Evolutionary conservation across 495 filamentous ascomycete species (phyloP), one percentile per base, ranked within the genome.

Genomic region (Glarea lozoyensis): DNA sequence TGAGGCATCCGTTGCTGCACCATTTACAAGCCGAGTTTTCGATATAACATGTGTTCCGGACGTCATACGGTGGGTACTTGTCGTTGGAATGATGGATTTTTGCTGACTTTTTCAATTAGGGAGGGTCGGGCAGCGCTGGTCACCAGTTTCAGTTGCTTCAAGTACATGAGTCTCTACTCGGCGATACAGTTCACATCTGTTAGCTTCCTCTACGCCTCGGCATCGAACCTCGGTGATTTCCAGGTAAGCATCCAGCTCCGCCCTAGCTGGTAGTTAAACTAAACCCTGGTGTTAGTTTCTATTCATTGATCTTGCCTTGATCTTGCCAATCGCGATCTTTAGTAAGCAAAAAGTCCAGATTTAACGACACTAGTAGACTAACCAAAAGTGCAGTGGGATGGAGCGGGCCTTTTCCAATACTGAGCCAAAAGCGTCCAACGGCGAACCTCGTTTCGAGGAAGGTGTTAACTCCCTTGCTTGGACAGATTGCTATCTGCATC

Each of bases 181-280:
- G 92, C 92, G 4, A 99, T 99, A 40, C 93, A 99, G 62, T 99
- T 99, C 68, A 93, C 87, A n/a, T 83, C 88, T 2, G 93, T 99
- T 59, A 95, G 86, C 76, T 94, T 99, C 56, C 69, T 99, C 18
- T 99, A 99, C 60, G 84, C 87, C 4, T 93, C 84, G 17, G 93
- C 81, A 13, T 96, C 90, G 15, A 99, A 99, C 60, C 73, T 99
- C 10, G 93, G 90, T 34, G 93, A 99, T 59, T 95, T 96, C 51
- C 92, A 97, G 69, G 81, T 82, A 58, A 17, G 15, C 35, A 4
- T 37, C 58, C 52, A 6, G 4, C 18, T 27, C 17, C 16, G 20
- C 18, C 23, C 16, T 25, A 24, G 20, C 18, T 24, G 7, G 25
- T 11, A 21, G 18, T 45, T 39, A 16, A 11, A 43, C 27, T 46